Percentiles rank a stretch among this genome's conserved stretches.
Conservation (phyloP, 1,284 basidiomycete genomes). For the Leccinum glutinopallens region DNA sequence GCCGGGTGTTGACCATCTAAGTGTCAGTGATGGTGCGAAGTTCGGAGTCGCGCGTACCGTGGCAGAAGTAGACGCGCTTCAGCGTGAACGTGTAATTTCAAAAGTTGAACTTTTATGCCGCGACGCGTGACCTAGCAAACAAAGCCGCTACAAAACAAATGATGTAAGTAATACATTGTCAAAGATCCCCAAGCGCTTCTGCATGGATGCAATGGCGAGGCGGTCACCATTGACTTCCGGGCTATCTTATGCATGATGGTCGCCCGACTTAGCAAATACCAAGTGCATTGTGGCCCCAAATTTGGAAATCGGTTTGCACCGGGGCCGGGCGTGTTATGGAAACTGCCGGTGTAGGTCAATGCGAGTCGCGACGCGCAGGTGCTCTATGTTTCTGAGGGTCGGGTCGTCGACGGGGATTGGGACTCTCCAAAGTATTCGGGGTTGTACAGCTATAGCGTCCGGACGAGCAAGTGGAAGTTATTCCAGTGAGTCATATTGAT, state of each 20-base stretch:
- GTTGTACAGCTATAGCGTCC: slow-evolving; percentile 68
- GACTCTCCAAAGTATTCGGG: slow-evolving; percentile 62
- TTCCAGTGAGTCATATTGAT: slow-evolving; percentile 53
- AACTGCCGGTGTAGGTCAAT: too few relatives aligned
- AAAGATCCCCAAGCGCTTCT: too few relatives aligned
- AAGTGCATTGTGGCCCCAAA: too few relatives aligned
- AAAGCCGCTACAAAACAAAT: not conserved
- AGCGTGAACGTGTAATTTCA: not conserved
- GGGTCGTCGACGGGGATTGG: slow-evolving; percentile 67
- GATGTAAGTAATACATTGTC: not conserved
- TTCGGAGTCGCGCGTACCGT: not conserved
- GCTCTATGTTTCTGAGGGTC: slow-evolving; percentile 80
- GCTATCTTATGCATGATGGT: too few relatives aligned
- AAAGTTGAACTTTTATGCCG: not conserved
- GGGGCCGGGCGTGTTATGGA: too few relatives aligned
- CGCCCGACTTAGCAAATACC: too few relatives aligned
- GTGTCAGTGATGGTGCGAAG: not conserved
- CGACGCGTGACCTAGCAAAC: not conserved
- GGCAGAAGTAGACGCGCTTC: not conserved
- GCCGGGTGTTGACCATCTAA: not conserved
- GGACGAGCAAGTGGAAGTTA: slow-evolving; percentile 61
- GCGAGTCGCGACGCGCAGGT: slow-evolving; percentile 55
- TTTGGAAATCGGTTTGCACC: too few relatives aligned
- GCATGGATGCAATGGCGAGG: too few relatives aligned
- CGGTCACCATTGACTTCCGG: too few relatives aligned